phyloP scores from a whole-genome alignment of 805 yeast genomes.

The Starmerella asiatica region DNA sequence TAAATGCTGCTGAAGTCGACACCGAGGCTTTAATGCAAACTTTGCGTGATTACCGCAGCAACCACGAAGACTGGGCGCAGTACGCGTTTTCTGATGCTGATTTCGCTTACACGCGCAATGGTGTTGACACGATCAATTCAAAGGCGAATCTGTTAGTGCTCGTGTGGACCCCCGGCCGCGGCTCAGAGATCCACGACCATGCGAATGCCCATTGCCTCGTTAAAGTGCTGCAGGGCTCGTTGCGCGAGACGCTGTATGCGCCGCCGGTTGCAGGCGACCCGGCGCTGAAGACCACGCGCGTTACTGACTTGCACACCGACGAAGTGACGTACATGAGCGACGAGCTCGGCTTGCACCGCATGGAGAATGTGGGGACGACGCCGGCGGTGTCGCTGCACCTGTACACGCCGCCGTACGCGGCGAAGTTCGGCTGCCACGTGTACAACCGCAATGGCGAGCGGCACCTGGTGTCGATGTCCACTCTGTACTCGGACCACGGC shows the following conservation, averaged over 20 bases:
- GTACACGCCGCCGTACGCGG: constrained; percentile 66
- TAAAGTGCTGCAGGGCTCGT: constrained; percentile 49
- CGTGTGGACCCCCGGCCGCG: constrained; percentile 58
- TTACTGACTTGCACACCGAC: constrained; percentile 23
- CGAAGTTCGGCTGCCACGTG: constrained; percentile 34
- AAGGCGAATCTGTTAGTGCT: constrained; percentile 54
- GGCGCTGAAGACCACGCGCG: constrained; percentile 21
- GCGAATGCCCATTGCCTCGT: constrained; percentile 66
- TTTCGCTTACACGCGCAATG: constrained; percentile 51
- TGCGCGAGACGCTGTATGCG: constrained; percentile 45
- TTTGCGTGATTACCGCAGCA: constrained; percentile 38
- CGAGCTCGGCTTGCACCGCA: constrained; percentile 50
- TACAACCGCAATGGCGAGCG: constrained; percentile 37
- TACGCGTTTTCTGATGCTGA: constrained; percentile 43
- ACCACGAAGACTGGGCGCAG: constrained; percentile 42
- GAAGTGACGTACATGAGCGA: constrained; percentile 56
- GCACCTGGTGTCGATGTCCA: constrained; percentile 45
- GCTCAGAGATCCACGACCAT: constrained; percentile 59
- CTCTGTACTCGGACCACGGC: constrained; percentile 52
- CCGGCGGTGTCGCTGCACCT: constrained; percentile 53
- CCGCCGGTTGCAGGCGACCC: constrained; percentile 28
- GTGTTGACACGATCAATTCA: constrained; percentile 56
- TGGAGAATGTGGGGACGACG: constrained; percentile 37
- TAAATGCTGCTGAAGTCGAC: constrained; percentile 39
- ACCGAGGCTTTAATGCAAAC: constrained; percentile 32